Evolutionary conservation across 2,329 filamentous ascomycete species (phyloP).

Genomic region (Cercospora janseana): DNA sequence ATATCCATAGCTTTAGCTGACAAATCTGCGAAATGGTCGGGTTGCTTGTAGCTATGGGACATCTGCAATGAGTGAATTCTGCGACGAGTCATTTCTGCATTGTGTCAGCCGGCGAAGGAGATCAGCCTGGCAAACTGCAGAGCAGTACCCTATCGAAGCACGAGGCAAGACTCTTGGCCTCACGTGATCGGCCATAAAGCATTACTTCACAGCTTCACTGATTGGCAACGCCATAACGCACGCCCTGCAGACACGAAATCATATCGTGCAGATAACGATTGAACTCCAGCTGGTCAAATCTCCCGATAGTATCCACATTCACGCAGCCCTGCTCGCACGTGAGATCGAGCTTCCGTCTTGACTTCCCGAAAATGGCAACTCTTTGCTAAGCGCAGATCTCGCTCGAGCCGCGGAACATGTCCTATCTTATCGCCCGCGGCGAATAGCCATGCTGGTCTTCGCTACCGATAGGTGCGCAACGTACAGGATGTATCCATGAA

Average conservation of each 20-base stretch:
- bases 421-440: conserved; percentile 9
- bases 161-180: no score
- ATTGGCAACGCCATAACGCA: not conserved
- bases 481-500: not conserved
- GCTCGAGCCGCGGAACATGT: no score
- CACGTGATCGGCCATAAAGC: not conserved
- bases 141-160: no score
- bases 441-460: conserved; percentile 1
- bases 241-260: not conserved
- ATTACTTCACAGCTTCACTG: conserved; percentile 6
- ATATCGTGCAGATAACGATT: not conserved
- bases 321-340: not conserved
- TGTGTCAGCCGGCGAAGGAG: no score
- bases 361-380: conserved; percentile 7
- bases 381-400: not conserved
- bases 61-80: no score
- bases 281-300: not conserved
- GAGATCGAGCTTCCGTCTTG: not conserved
- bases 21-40: no score
- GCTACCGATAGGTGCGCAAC: conserved; percentile 1
- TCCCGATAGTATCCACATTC: not conserved
- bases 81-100: no score
- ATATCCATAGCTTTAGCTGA: no score
- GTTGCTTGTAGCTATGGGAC: no score
- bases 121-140: no score